Percentiles rank a stretch among this genome's conserved stretches.
phyloP scores from a whole-genome alignment of 1,139 yeast species.

The Taiozyma sp. region DNA sequence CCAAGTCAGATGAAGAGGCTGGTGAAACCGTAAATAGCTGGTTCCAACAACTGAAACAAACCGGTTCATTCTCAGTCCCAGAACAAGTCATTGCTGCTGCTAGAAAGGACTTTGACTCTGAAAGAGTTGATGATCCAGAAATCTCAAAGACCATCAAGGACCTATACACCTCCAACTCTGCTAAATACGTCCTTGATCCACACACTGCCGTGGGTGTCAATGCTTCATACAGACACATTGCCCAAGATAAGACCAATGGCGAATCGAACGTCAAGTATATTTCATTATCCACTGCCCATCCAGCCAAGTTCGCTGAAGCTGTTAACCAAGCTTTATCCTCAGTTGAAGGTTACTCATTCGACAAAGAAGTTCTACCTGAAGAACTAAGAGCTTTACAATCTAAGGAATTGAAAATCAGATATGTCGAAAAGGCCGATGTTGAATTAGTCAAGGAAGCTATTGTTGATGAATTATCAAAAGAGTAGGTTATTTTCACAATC shows the following conservation, averaged over 20 bases:
- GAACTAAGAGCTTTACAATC: slow-evolving; percentile 72
- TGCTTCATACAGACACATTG: slow-evolving; percentile 62
- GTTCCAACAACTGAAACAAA: slow-evolving; percentile 74
- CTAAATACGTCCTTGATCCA: slow-evolving; percentile 87
- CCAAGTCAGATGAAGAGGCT: slow-evolving; percentile 61
- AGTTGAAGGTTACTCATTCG: slow-evolving; percentile 75
- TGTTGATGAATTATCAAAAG: slow-evolving; percentile 59
- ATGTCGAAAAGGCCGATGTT: slow-evolving; percentile 70
- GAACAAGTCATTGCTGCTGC: slow-evolving; percentile 63
- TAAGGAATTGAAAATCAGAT: slow-evolving; percentile 71
- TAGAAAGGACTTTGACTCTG: slow-evolving; percentile 65
- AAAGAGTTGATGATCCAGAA: slow-evolving; percentile 71
- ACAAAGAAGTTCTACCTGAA: slow-evolving; percentile 80
- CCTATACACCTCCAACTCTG: slow-evolving; percentile 48
- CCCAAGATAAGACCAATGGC: slow-evolving; percentile 36
- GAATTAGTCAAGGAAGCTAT: slow-evolving; percentile 72
- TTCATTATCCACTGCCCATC: slow-evolving; percentile 95
- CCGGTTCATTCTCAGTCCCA: slow-evolving; percentile 76
- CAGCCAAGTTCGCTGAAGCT: slow-evolving; percentile 96
- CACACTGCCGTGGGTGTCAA: slow-evolving; percentile 94
- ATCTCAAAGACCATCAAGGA: slow-evolving; percentile 74
- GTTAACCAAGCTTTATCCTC: slow-evolving; percentile 74
- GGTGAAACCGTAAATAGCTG: slow-evolving; percentile 68
- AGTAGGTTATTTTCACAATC: slow-evolving; percentile 26
- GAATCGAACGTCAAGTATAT: slow-evolving; percentile 48